These are phyloP conservation scores for Malassezia globosa DNA, from an alignment of 1,284 basidiomycete genomes.

Conservation along the genomic window DNA sequence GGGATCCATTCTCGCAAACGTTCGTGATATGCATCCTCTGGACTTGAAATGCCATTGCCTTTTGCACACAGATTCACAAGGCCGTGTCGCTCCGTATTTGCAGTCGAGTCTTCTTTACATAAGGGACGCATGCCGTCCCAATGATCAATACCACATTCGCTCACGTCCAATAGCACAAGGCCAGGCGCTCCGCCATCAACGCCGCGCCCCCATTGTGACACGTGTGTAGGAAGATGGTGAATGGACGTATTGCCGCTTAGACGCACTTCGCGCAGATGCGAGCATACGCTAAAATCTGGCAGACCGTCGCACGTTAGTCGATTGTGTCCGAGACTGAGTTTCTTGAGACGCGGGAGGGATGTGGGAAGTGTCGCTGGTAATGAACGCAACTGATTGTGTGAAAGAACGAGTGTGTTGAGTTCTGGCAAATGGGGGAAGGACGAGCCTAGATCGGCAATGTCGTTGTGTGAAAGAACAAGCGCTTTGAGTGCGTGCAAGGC, in stretches of 20 bases:
- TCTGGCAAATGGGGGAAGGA: conserved; percentile 35
- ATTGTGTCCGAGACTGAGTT: conserved; percentile 38
- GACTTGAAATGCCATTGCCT: conserved; percentile 25
- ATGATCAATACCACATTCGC: conserved; percentile 30
- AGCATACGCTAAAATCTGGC: conserved; percentile 36
- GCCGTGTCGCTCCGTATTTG: conserved; percentile 19
- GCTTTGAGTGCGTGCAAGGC: conserved; percentile 29
- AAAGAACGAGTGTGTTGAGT: conserved; percentile 44
- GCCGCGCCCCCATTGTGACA: conserved; percentile 34
- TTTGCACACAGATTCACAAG: conserved; percentile 29
- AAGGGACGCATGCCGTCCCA: conserved; percentile 26
- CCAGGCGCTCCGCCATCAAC: conserved; percentile 31
- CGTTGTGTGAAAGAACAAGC: conserved; percentile 37
- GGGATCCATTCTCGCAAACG: conserved; percentile 20
- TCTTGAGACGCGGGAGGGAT: conserved; percentile 33
- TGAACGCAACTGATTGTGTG: conserved; percentile 27
- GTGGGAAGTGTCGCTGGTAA: conserved; percentile 33
- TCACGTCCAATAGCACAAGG: conserved; percentile 31
- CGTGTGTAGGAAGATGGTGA: conserved; percentile 21
- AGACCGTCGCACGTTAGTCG: conserved; percentile 18
- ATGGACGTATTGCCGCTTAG: conserved; percentile 29
- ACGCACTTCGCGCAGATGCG: conserved; percentile 34
- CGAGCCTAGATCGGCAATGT: conserved; percentile 16
- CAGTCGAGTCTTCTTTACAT: conserved; percentile 3
- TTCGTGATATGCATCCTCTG: conserved; percentile 20